Percentiles rank a stretch among this genome's conserved stretches.
phyloP scores from a whole-genome alignment of 345 rosid species.

The Eucalyptus curtisii region DNA sequence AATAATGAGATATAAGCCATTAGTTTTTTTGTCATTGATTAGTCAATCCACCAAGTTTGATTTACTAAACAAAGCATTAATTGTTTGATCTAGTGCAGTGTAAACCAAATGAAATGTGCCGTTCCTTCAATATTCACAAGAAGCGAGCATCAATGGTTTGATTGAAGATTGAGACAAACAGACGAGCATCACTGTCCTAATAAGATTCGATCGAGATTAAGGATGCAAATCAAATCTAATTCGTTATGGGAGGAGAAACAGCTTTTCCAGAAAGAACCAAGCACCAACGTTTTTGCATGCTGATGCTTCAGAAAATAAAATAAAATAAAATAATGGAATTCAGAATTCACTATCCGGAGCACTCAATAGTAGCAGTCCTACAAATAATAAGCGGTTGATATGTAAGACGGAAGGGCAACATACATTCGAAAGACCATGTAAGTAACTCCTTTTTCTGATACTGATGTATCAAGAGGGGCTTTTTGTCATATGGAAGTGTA shows the following conservation, averaged over 20 bases:
- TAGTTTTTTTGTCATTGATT: not conserved
- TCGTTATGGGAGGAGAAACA: not conserved
- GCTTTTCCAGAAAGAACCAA: not conserved
- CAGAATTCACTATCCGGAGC: not conserved
- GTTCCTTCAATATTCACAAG: not conserved
- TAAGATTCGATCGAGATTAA: not conserved
- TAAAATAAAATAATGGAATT: not conserved
- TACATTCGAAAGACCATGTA: not conserved
- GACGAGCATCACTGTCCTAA: not conserved
- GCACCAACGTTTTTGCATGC: not conserved
- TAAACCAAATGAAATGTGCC: not conserved
- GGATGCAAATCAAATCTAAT: not conserved
- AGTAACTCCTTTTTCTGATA: not conserved
- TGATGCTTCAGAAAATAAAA: not conserved
- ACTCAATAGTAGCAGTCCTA: not conserved
- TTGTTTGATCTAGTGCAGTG: not conserved
- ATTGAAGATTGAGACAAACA: not conserved
- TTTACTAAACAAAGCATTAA: not conserved
- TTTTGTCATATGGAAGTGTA: not conserved
- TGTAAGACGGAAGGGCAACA: not conserved
- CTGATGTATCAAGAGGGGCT: not conserved
- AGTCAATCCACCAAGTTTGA: not conserved
- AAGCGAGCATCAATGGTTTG: not conserved
- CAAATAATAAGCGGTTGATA: not conserved
- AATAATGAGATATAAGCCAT: not conserved